Evolutionary conservation across 306 rosid species (phyloP), one percentile per base, ranked within the genome.

Genomic region (Alnus rubra): DNA sequence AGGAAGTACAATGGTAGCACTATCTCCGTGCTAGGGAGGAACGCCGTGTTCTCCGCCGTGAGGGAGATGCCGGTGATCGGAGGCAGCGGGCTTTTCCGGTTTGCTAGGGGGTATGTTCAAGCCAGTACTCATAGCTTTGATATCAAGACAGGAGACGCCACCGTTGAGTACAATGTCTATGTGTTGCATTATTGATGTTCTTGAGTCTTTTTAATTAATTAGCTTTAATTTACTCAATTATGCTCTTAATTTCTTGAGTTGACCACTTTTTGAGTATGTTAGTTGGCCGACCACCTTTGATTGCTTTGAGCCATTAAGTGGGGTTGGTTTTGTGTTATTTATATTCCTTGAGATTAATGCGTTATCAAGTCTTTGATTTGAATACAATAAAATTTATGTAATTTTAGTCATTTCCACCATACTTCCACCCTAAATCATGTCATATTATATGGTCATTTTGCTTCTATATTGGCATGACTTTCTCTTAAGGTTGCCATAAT

Each of bases 121-220:
- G 89, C 83, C 10, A 79, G 70, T n/a, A 94, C 94, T 69, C 75
- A 78, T 10, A 78, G 72, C 6, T 15, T 81, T 15, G 42, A 77
- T 30, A 2, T 8, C 2, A 4, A 18, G 7, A 79, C 92, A 0
- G 84, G 79, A 39, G 87, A 92, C 70, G 94, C 96, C 52, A 42
- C 72, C 2, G 83, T 90, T 70, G 92, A 92, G 84, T 94, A 92
- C 23, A 88, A 85, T 81, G 45, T 87, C 42, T 86, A 82, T 81
- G 85, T 88, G 62, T 79, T 85, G 10, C 89, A 83, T 75, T 85
- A 83, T 75, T 78, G 80, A 83, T 72, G 54, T 19, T 4, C 28
- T 48, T 2, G 5, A 23, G 28, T 23, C 28, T 23, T 23, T 23
- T 23, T 23, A 23, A 23, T 23, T 23, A 23, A 23, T 23, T 23